Conservation (phyloP, 352 stramenopile genomes). For the Globisporangium cylindrosporum region DNA sequence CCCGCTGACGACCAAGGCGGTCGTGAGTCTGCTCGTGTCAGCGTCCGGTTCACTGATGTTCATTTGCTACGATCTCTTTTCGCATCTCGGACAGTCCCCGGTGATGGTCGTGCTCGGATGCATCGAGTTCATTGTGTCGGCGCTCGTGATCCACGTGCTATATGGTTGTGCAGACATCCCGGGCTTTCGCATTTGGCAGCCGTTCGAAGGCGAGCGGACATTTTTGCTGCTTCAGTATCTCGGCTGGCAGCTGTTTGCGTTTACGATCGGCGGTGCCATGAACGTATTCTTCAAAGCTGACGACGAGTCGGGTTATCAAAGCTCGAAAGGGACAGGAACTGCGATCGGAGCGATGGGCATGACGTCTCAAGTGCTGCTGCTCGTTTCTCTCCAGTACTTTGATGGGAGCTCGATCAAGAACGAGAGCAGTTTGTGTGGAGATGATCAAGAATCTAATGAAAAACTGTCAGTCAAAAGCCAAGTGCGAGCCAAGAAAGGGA, state of each 20-base stretch:
- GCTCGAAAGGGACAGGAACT: slow-evolving; percentile 27
- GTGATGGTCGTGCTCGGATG: slow-evolving; percentile 33
- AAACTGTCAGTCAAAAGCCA: neutral
- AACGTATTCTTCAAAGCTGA: slow-evolving; percentile 30
- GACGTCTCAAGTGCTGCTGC: slow-evolving; percentile 46
- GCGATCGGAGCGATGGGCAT: slow-evolving; percentile 40
- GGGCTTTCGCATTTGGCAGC: slow-evolving; percentile 49
- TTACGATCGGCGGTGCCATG: slow-evolving; percentile 34
- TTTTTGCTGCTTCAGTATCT: slow-evolving; percentile 64
- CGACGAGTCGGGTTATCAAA: slow-evolving; percentile 9
- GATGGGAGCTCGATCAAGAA: neutral
- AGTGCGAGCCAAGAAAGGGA: neutral
- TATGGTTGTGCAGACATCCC: slow-evolving; percentile 48
- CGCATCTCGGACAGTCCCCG: slow-evolving; percentile 27
- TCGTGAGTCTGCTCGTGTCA: slow-evolving; percentile 50
- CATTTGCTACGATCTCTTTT: slow-evolving; percentile 37
- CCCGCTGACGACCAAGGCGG: slow-evolving; percentile 42
- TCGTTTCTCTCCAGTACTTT: slow-evolving; percentile 53
- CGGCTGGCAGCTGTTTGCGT: slow-evolving; percentile 55
- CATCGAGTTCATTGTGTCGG: slow-evolving; percentile 39
- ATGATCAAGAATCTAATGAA: neutral
- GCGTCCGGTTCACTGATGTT: slow-evolving; percentile 42
- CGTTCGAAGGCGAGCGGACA: slow-evolving; percentile 47
- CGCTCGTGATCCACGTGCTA: slow-evolving; percentile 48
- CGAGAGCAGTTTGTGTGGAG: neutral